A percentile compares a stretch with the other conserved stretches of the same genome.
These are phyloP conservation scores for Vigna nakashimae DNA, from an alignment of 306 rosid species.

Conservation along the genomic window DNA sequence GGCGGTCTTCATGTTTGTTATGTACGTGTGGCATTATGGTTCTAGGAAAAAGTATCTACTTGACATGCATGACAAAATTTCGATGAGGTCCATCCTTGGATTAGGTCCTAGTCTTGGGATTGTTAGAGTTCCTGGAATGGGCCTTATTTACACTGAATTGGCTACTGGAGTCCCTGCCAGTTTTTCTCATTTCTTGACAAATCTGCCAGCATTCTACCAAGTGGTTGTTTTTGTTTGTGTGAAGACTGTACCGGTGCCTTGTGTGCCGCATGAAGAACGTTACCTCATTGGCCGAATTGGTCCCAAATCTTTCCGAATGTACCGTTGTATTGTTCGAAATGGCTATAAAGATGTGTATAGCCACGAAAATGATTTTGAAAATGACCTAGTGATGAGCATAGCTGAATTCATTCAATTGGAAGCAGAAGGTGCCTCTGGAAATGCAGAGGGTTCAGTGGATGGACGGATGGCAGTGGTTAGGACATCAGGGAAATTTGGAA, in stretches of 20 bases:
- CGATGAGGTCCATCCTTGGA: slow-evolving; percentile 78
- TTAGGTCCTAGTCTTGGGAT: slow-evolving; percentile 94
- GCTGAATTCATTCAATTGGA: slow-evolving; percentile 94
- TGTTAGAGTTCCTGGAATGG: slow-evolving; percentile 92
- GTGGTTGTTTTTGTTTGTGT: slow-evolving; percentile 87
- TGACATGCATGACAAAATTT: slow-evolving; percentile 90
- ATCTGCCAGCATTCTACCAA: slow-evolving; percentile 92
- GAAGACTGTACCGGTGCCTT: slow-evolving; percentile 83
- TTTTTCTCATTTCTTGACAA: slow-evolving; percentile 90
- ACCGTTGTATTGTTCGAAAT: slow-evolving; percentile 87
- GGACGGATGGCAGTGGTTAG: slow-evolving; percentile 89
- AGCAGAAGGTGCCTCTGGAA: slow-evolving; percentile 78
- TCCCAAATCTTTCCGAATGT: slow-evolving; percentile 79
- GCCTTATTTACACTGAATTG: slow-evolving; percentile 91
- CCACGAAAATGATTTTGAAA: slow-evolving; percentile 80
- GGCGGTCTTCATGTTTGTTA: slow-evolving; percentile 61
- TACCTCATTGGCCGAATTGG: slow-evolving; percentile 88
- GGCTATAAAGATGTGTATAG: slow-evolving; percentile 78
- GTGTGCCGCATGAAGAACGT: slow-evolving; percentile 82
- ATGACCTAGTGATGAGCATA: slow-evolving; percentile 86
- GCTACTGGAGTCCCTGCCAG: slow-evolving; percentile 84
- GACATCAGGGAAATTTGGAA: slow-evolving; percentile 84
- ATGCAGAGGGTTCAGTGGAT: slow-evolving; percentile 64
- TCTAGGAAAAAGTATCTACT: slow-evolving; percentile 72
- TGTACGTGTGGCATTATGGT: slow-evolving; percentile 94